Conservation (phyloP, 129 eudicot genomes). For the Scalesia atractyloides region DNA sequence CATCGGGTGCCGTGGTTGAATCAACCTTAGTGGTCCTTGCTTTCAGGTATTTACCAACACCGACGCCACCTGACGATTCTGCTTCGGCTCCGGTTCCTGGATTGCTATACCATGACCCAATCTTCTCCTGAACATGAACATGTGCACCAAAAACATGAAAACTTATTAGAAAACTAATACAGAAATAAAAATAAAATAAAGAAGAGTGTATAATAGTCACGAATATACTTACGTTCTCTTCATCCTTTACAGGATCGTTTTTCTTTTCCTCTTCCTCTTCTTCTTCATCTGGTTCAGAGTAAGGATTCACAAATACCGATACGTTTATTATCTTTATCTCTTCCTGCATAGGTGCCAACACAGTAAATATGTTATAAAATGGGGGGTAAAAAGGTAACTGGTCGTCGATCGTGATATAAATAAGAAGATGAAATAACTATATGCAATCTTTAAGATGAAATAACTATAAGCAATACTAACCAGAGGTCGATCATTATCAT, state of each 20-base stretch:
- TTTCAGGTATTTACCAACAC: constrained; percentile 84
- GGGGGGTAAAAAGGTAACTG: neutral
- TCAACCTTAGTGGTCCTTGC: constrained; percentile 48
- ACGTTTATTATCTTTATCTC: constrained; percentile 82
- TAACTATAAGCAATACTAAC: constrained; percentile 41
- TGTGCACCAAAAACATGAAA: neutral
- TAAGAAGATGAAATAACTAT: neutral
- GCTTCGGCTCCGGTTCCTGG: constrained; percentile 71
- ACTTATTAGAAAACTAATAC: neutral
- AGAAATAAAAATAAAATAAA: neutral
- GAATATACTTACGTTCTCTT: constrained; percentile 65
- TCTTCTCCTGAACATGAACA: constrained; percentile 61
- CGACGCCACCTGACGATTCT: constrained; percentile 53
- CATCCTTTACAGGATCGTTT: constrained; percentile 54
- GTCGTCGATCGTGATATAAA: neutral
- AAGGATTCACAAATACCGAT: constrained; percentile 81
- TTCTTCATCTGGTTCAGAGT: constrained; percentile 90
- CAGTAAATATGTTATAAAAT: neutral
- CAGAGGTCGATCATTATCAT: constrained; percentile 89
- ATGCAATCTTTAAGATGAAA: constrained; percentile 3
- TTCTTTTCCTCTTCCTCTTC: constrained; percentile 54
- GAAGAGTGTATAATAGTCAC: neutral
- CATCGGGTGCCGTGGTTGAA: constrained; percentile 37
- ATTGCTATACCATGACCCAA: constrained; percentile 96
- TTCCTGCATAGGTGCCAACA: constrained; percentile 62